Evolutionary conservation across 805 yeast genomes (phyloP), one percentile per base, ranked within the genome.

Genomic region (Pichia gijzeniarum): DNA sequence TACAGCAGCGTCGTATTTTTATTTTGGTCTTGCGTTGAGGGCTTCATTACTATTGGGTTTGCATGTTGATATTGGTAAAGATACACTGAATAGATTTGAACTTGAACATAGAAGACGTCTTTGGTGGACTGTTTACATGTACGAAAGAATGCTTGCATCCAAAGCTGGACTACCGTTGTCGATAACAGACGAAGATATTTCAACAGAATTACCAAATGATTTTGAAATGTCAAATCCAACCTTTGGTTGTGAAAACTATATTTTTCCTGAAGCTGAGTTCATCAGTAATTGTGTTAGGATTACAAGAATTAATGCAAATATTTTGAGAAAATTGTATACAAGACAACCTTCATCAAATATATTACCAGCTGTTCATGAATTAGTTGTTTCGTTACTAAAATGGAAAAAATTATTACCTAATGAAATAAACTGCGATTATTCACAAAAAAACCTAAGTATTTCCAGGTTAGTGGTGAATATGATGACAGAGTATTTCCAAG

Each of bases 401-500:
- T 85, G 91, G 90, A 82, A 79, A 54, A 76, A 73, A 45, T 65
- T 74, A 10, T 68, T 85, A 16, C 90, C 91, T 0, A 75, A 72
- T 16, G 80, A 78, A 57, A 69, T 82, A 42, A 74, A 72, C 47
- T 82, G 83, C 38, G 87, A 85, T 58, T 85, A 79, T 52, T 64
- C 72, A 2, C 64, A 60, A 17, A 74, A 75, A 8, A 71, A 73
- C 37, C 66, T 85, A 27, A 71, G 73, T 45, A 79, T 84, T 8
- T 73, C 85, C 2, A 69, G 95, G 51, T 63, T 82, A 27, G 77
- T 77, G 16, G 86, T 85, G 14, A 85, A 85, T 60, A 70, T 85
- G 56, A 81, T 82, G 80, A 82, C 90, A 2, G 95, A 85, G 58
- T 85, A 83, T 62, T 84, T 85, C 58, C 91, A 85, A 59, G 93